Percentiles rank a stretch among this genome's conserved stretches.
phyloP scores from a whole-genome alignment of 2,329 filamentous ascomycete genomes.

The Colletotrichum phormii region DNA sequence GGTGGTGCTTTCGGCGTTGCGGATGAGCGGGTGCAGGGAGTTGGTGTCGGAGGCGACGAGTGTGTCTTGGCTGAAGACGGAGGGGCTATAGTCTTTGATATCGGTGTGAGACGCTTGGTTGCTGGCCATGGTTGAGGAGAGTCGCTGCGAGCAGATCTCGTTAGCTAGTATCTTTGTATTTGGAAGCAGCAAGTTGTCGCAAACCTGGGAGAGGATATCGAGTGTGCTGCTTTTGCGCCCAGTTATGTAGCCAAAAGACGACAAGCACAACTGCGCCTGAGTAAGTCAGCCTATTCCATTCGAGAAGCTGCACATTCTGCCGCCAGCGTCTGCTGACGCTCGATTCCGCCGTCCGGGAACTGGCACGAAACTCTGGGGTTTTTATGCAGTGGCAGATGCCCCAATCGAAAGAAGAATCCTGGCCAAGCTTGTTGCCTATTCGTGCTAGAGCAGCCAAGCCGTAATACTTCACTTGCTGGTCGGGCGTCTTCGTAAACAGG shows the following conservation, averaged over 20 bases:
- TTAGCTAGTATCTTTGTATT: not conserved
- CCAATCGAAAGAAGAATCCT: not conserved
- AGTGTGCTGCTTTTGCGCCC: not conserved
- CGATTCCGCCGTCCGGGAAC: not conserved
- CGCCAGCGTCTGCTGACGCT: not conserved
- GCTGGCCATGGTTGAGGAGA: slow-evolving; percentile 3
- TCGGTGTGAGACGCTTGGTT: not conserved
- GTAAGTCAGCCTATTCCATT: not conserved
- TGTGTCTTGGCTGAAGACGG: slow-evolving; percentile 30
- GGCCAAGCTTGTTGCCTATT: not conserved
- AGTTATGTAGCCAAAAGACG: not conserved
- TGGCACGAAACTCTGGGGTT: not conserved
- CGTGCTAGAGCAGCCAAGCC: not conserved
- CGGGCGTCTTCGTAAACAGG: not conserved
- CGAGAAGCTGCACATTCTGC: not conserved
- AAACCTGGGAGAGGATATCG: not conserved
- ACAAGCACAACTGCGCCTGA: not conserved
- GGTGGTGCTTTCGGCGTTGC: not conserved
- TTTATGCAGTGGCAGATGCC: not conserved
- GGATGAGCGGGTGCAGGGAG: slow-evolving; percentile 13
- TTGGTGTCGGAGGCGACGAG: slow-evolving; percentile 23
- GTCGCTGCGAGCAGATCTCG: not conserved
- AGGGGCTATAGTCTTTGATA: not conserved
- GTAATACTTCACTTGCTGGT: not conserved
- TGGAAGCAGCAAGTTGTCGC: too few species aligned